Percentiles rank a stretch among this genome's conserved stretches.
Evolutionary conservation across 176 grass and related monocot species (phyloP).

Genomic region (Carex myosuroides): DNA sequence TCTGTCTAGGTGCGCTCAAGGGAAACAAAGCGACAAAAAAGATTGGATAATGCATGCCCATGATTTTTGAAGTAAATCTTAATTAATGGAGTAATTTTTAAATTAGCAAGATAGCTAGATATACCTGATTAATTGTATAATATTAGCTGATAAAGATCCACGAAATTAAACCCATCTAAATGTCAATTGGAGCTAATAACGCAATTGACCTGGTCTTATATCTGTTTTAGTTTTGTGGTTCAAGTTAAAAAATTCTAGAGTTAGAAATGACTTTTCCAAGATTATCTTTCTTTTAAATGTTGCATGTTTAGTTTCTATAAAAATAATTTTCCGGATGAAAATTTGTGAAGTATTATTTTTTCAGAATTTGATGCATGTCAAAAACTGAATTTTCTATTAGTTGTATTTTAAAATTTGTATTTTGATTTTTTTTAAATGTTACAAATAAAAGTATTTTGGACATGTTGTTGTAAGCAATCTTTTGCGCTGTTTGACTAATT

Average conservation of each 20-base stretch:
- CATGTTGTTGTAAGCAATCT: too few species aligned
- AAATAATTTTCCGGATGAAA: too few species aligned
- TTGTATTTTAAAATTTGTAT: too few species aligned
- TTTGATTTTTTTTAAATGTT: too few species aligned
- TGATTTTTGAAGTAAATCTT: background rate
- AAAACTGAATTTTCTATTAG: too few species aligned
- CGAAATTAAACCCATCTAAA: background rate
- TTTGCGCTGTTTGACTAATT: too few species aligned
- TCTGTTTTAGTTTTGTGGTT: too few species aligned
- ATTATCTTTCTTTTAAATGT: background rate
- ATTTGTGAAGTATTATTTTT: background rate
- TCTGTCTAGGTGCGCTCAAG: background rate
- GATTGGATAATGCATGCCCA: background rate
- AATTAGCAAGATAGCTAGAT: background rate
- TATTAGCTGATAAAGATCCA: background rate
- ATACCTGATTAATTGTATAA: slow-evolving; percentile 2
- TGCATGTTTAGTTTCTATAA: background rate
- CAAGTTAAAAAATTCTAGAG: too few species aligned
- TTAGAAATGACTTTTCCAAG: background rate
- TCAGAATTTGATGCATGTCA: too few species aligned
- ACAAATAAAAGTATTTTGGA: too few species aligned
- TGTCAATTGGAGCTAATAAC: background rate
- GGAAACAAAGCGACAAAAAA: slow-evolving; percentile 22
- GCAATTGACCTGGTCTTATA: background rate
- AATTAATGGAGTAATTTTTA: background rate